Percentiles rank a stretch among this genome's conserved stretches.
Evolutionary conservation across 1,284 basidiomycete species (phyloP).

Genomic region (Papiliotrema fonsecae): DNA sequence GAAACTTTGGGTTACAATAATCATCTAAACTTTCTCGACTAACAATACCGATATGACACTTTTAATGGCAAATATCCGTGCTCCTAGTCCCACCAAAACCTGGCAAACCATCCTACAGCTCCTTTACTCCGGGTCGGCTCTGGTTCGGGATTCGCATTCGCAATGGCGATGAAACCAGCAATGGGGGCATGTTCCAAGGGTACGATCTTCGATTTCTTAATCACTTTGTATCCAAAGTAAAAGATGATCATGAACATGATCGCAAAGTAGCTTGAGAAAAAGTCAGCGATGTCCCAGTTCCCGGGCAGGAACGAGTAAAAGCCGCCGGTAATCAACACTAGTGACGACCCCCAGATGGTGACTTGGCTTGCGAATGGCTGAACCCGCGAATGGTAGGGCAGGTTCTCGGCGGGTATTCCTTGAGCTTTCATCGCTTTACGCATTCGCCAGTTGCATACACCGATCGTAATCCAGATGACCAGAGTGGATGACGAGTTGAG

Average conservation of each 20-base stretch:
- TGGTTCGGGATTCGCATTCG: slow-evolving; percentile 16
- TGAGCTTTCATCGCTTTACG: slow-evolving; percentile 20
- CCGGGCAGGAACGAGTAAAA: slow-evolving; percentile 45
- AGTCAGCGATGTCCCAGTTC: slow-evolving; percentile 47
- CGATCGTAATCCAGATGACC: slow-evolving; percentile 15
- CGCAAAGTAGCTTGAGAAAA: slow-evolving; percentile 48
- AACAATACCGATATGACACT: too few species aligned
- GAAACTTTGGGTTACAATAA: too few species aligned
- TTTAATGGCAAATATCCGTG: too few species aligned
- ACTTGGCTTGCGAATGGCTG: slow-evolving; percentile 12
- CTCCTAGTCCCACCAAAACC: slow-evolving; percentile 21
- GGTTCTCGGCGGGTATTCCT: slow-evolving; percentile 13
- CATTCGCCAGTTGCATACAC: slow-evolving; percentile 8
- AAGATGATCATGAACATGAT: slow-evolving; percentile 54
- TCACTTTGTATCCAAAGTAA: slow-evolving; percentile 58
- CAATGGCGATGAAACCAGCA: slow-evolving; percentile 13
- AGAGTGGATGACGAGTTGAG: slow-evolving; percentile 13
- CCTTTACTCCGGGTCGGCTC: slow-evolving; percentile 9
- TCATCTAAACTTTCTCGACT: too few species aligned
- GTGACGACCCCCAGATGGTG: slow-evolving; percentile 13
- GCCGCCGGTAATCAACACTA: slow-evolving; percentile 20
- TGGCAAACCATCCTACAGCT: slow-evolving; percentile 8
- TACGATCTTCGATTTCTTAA: slow-evolving; percentile 55
- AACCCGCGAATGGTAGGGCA: slow-evolving; percentile 20
- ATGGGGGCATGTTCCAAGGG: slow-evolving; percentile 46